A percentile compares a stretch with the other conserved stretches of the same genome.
phyloP scores from a whole-genome alignment of 495 filamentous ascomycete genomes.

The Neurospora sp. region DNA sequence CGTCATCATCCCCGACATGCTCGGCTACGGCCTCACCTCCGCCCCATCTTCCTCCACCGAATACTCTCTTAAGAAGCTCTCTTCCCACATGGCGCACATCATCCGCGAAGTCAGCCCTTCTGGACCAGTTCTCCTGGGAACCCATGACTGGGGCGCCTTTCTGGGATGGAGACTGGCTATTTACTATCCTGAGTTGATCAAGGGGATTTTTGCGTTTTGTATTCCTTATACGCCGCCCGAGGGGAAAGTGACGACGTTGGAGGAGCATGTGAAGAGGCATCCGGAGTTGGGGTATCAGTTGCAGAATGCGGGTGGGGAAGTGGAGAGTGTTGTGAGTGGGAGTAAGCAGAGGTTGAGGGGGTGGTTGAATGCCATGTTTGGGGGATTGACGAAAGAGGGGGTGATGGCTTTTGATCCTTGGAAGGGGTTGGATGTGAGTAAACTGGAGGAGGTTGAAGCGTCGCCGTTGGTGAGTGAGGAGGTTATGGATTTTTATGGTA shows the following conservation, averaged over 20 bases:
- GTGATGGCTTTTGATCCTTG: background rate
- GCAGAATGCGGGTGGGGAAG: background rate
- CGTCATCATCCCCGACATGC: constrained; percentile 32
- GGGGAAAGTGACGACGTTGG: background rate
- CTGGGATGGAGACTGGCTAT: background rate
- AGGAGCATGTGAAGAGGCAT: background rate
- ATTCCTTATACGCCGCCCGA: background rate
- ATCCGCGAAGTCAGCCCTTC: background rate
- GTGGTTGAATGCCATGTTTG: background rate
- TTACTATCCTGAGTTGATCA: background rate
- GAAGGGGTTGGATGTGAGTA: background rate
- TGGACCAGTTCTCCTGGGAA: background rate
- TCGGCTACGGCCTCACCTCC: constrained; percentile 66
- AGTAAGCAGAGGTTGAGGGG: background rate
- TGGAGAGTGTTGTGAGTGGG: background rate
- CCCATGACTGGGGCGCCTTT: background rate
- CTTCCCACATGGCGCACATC: constrained; percentile 15
- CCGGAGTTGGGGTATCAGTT: background rate
- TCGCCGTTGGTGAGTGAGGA: background rate
- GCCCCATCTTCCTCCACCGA: constrained; percentile 34
- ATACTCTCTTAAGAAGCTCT: constrained; percentile 57
- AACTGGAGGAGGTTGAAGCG: background rate
- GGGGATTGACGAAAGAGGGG: background rate
- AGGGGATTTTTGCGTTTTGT: background rate
- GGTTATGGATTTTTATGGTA: background rate